Percentiles rank a stretch among this genome's conserved stretches.
phyloP scores from a whole-genome alignment of 306 rosid genomes.

The Malus sieversii region DNA sequence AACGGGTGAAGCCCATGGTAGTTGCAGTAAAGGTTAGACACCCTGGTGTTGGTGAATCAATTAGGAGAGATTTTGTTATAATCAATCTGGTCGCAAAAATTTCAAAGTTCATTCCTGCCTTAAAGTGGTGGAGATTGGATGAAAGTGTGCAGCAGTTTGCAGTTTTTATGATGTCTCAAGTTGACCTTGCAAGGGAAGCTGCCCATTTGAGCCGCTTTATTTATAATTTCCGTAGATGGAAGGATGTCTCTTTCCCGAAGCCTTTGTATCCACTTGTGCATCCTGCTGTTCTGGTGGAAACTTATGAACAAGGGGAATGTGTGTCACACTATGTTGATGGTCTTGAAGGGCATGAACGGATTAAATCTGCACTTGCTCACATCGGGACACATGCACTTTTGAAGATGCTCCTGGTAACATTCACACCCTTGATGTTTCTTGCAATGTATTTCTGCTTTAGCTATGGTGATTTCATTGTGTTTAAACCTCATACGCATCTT shows the following conservation, averaged over 20 bases:
- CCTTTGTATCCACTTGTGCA: slow-evolving; percentile 97
- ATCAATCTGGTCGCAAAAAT: slow-evolving; percentile 67
- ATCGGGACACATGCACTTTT: slow-evolving; percentile 95
- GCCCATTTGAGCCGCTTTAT: slow-evolving; percentile 94
- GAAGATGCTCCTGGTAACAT: slow-evolving; percentile 96
- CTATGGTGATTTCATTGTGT: slow-evolving; percentile 3
- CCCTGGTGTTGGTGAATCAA: slow-evolving; percentile 97
- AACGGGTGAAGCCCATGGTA: slow-evolving; percentile 52
- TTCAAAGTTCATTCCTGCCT: slow-evolving; percentile 72
- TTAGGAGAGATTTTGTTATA: slow-evolving; percentile 88
- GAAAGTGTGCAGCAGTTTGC: slow-evolving; percentile 99
- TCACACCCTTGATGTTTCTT: neutral
- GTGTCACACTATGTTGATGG: slow-evolving; percentile 82
- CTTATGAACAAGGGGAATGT: slow-evolving; percentile 89
- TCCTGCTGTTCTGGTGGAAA: slow-evolving; percentile 96
- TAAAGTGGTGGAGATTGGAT: slow-evolving; percentile 92
- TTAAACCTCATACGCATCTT: neutral
- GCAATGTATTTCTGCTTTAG: slow-evolving; percentile 3
- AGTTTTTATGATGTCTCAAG: slow-evolving; percentile 99
- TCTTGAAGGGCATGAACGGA: slow-evolving; percentile 68
- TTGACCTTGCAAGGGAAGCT: slow-evolving; percentile 99
- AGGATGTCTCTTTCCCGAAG: slow-evolving; percentile 93
- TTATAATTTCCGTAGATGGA: slow-evolving; percentile 91
- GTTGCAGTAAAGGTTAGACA: slow-evolving; percentile 98
- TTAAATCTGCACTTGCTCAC: slow-evolving; percentile 89